phyloP scores from a whole-genome alignment of 371 early-diverging fungal genomes.

The Mucor racemosus region DNA sequence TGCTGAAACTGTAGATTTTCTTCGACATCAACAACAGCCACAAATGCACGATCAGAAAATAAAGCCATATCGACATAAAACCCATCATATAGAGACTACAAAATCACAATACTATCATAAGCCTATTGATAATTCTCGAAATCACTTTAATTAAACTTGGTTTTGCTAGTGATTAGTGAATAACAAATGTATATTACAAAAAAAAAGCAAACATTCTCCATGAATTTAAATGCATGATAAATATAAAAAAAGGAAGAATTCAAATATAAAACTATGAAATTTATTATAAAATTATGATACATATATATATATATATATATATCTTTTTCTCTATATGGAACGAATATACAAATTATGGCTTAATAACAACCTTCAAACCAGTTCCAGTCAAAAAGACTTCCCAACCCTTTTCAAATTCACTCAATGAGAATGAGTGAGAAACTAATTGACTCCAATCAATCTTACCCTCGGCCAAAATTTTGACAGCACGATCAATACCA shows the following conservation, averaged over 20 bases:
- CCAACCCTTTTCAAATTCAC: constrained; percentile 60
- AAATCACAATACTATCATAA: neutral
- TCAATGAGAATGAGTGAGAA: constrained; percentile 52
- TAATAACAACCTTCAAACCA: constrained; percentile 60
- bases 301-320: neutral
- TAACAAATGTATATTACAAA: too few relatives aligned
- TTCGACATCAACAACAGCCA: neutral
- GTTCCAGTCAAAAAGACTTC: constrained; percentile 48
- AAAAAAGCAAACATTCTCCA: too few relatives aligned
- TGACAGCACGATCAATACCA: constrained; percentile 62
- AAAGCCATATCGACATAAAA: neutral
- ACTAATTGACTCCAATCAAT: constrained; percentile 52
- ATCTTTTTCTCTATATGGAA: too few relatives aligned
- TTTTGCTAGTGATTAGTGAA: too few relatives aligned
- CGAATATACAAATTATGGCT: constrained; percentile 25
- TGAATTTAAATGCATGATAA: neutral
- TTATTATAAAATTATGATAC: neutral
- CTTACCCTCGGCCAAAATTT: constrained; percentile 49
- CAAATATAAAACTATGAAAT: neutral
- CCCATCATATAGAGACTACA: neutral
- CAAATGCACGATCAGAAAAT: neutral
- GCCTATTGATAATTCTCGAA: neutral
- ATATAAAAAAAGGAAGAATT: neutral
- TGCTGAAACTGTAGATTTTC: neutral
- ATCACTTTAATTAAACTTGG: too few relatives aligned